Base-by-base conservation (phyloP, 2,329 filamentous ascomycete genomes). In the Fusarium odoratissimum region DNA sequence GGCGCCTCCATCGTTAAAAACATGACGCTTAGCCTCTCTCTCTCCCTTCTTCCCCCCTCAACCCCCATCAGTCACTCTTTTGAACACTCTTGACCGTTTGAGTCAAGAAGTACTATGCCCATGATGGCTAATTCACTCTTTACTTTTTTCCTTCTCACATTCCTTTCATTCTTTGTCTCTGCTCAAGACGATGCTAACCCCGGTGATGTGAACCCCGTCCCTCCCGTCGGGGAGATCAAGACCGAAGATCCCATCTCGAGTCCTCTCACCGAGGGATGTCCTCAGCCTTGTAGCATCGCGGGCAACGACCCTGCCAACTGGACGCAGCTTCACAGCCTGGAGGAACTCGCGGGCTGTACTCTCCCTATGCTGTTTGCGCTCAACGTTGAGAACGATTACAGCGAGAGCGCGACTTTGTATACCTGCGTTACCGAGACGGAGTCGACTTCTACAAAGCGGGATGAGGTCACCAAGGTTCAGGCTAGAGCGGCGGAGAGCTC, bases 71-170 rank as follows among this genome's bases (percentile, higher is more conserved):
- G 54, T 67, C 65, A 25, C 55, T 67, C 51, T 55, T 60, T 41
- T 45, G 45, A 17, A 35, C 33, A 17, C 17, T 48, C 38, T 46
- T 37, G 55, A 40, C 33, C 21, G 21, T 13, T 30, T 31, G 28
- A 28, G 23, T 42, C n/a, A 30, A 64, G 46, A 28, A 55, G 35
- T 19, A 59, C 33, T 49, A 19, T n/a, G 61, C 63, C 66, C 61
- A 75, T 55, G 35, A 77, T 77, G 75, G 69, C 63, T 42, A 49
- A 64, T 44, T 76, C 75, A 72, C 63, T 77, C 73, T 56, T 76
- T 77, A 63, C 63, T 4, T 63, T 76, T 64, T 42, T 73, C 31
- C 58, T 72, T 52, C 59, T 61, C 21, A 73, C 73, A 59, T 62
- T 64, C 61, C 65, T 69, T 74, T 69, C 56, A 14, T 13, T 64